Evolutionary conservation across 2,329 filamentous ascomycete genomes (phyloP), one percentile per base, ranked within the genome.

Genomic region (Fusarium coffeatum): DNA sequence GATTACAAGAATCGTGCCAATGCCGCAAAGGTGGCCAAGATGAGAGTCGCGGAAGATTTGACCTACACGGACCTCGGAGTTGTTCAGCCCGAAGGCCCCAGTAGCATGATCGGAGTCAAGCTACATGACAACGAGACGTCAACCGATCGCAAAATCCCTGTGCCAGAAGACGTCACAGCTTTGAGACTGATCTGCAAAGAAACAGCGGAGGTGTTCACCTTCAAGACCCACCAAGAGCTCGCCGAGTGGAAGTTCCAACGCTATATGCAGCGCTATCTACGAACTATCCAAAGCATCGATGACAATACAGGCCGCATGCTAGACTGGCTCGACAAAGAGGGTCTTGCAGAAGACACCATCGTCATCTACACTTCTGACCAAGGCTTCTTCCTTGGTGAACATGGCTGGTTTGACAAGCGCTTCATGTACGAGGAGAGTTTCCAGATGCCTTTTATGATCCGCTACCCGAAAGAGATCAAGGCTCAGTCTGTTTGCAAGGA

Each of bases 351-450:
- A 1, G 81, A 86, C 67, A 87, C 85, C 0, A 75, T 87, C 5
- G 81, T 87, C 4, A 79, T 87, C n/a, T 87, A 87, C 65, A 86
- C 83, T 0, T 85, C 83, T 0, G 85, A 87, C 66, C 85, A 87
- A 64, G 86, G 85, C 8, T 87, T 87, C 77, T 87, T 87, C 73
- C 81, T 87, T 0, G 85, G 85, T 10, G 85, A 87, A 61, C 86
- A 87, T 64, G 85, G 85, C 55, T 87, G 85, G 85, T 87, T 87
- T 68, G 86, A 87, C 73, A 87, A 87, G 76, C 82, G 85, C 5
- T 87, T 87, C 74, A 87, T 87, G 82, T 87, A 87, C 74, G 85
- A 88, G 65, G 84, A 87, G 73, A 81, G 78, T 16, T 87, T 87
- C 76, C 85, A 87, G 74, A 87, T 87, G 85, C 85, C 85, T 0